Conservation (phyloP, 2,329 filamentous ascomycete species). For the Cytospora leucostoma region DNA sequence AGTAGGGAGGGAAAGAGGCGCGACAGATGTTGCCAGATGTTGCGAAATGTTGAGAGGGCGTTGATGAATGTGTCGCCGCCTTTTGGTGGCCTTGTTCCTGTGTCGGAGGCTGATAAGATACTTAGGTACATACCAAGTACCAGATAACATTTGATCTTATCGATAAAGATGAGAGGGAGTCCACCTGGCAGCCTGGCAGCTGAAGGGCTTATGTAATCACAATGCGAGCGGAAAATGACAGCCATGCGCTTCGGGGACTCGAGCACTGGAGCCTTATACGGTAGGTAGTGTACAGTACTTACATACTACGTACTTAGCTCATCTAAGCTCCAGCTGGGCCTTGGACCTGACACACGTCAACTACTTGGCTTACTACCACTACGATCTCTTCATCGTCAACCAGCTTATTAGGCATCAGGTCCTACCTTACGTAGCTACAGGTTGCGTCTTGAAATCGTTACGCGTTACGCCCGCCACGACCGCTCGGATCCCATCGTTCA, state of each 20-base stretch:
- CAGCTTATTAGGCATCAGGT: too few species aligned
- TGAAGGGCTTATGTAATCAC: too few species aligned
- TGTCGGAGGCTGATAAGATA: slow-evolving; percentile 15
- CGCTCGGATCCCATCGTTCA: not conserved
- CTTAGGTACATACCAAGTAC: not conserved
- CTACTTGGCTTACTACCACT: too few species aligned
- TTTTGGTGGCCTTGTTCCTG: not conserved
- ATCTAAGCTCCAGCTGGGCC: too few species aligned
- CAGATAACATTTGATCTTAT: not conserved
- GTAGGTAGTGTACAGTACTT: too few species aligned
- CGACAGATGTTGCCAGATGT: not conserved
- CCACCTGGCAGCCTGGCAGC: too few species aligned
- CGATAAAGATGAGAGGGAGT: not conserved
- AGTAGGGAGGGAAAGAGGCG: not conserved
- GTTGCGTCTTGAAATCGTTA: not conserved
- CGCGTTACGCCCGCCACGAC: not conserved
- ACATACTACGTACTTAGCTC: too few species aligned
- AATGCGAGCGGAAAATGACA: too few species aligned
- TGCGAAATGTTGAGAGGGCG: not conserved
- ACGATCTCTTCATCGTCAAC: too few species aligned
- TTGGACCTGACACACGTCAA: too few species aligned
- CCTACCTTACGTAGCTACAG: not conserved
- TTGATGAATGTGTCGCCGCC: not conserved
- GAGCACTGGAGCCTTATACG: too few species aligned
- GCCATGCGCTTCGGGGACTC: too few species aligned